A percentile compares a stretch with the other conserved stretches of the same genome.
Evolutionary conservation across 2,329 filamentous ascomycete species (phyloP).

Genomic region (Aspergillus fijiensis): DNA sequence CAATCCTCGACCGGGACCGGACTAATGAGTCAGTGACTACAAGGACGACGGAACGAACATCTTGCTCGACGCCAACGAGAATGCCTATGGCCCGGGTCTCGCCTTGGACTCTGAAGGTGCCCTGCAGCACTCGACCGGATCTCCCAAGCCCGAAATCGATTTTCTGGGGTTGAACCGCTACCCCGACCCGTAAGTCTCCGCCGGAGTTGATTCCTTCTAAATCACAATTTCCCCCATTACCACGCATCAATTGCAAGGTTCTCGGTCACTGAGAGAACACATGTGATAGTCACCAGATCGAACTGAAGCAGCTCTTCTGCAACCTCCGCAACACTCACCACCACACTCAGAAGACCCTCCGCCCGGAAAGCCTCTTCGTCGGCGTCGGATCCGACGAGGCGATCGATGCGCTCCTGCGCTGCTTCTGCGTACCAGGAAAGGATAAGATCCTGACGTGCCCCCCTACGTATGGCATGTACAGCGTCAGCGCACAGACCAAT

Average conservation of each 20-base stretch:
- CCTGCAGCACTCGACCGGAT: constrained; percentile 44
- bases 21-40: constrained; percentile 71
- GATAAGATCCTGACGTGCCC: constrained; percentile 95
- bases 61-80: constrained; percentile 96
- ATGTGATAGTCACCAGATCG: constrained; percentile 67
- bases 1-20: constrained; percentile 10
- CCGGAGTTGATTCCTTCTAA: not conserved
- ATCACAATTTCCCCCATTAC: not conserved
- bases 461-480: constrained; percentile 98
- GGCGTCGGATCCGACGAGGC: constrained; percentile 96
- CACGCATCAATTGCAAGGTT: not conserved
- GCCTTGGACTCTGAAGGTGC: constrained; percentile 51
- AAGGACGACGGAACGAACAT: constrained; percentile 97
- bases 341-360: constrained; percentile 72
- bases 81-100: constrained; percentile 85
- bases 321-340: constrained; percentile 76
- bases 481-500: constrained; percentile 90
- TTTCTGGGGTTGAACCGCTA: constrained; percentile 86
- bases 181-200: constrained; percentile 68
- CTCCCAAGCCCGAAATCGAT: constrained; percentile 63
- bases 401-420: constrained; percentile 88
- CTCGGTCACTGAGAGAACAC: not conserved
- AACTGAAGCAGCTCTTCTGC: constrained; percentile 85
- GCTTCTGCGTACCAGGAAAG: constrained; percentile 82
- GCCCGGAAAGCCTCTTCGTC: constrained; percentile 83